phyloP scores from a whole-genome alignment of 163 green algal species.

The Volvox carteri region DNA sequence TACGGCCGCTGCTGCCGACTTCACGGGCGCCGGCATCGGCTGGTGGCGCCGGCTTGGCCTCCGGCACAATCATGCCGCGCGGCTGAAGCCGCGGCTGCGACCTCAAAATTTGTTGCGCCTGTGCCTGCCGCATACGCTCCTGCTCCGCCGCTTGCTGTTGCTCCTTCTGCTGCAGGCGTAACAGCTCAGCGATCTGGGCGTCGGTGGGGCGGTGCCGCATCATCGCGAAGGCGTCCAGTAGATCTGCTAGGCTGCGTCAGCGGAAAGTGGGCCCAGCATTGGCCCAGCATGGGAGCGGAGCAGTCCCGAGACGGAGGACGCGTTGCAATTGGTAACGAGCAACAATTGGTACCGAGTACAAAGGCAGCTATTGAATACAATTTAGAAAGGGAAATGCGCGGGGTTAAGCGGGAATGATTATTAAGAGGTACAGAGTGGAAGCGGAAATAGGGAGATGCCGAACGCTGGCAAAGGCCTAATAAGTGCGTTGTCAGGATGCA shows the following conservation, averaged over 20 bases:
- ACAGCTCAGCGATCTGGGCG: slow-evolving; percentile 21
- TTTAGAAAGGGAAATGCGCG: no score
- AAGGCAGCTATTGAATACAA: no score
- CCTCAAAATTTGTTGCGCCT: neutral
- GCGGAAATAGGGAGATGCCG: no score
- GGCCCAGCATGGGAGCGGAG: no score
- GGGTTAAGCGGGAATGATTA: no score
- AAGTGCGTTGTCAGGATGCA: no score
- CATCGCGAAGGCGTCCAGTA: slow-evolving; percentile 42
- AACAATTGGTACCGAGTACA: no score
- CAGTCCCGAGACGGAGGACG: no score
- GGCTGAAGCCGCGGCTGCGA: slow-evolving; percentile 34
- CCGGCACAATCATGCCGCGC: slow-evolving; percentile 2
- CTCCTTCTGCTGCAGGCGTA: slow-evolving; percentile 31
- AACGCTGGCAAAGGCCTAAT: no score
- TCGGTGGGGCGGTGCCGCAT: slow-evolving; percentile 49
- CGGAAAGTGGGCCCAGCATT: no score
- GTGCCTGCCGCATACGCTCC: slow-evolving; percentile 1
- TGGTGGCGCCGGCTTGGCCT: neutral
- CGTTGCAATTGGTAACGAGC: no score
- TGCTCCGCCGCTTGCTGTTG: slow-evolving; percentile 3
- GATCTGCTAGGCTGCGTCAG: slow-evolving; percentile 25
- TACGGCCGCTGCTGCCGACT: neutral
- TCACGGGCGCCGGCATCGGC: neutral
- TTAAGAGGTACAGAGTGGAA: no score